Conservation (phyloP, 2,329 filamentous ascomycete genomes). For the Graphiopsis chlorocephala region DNA sequence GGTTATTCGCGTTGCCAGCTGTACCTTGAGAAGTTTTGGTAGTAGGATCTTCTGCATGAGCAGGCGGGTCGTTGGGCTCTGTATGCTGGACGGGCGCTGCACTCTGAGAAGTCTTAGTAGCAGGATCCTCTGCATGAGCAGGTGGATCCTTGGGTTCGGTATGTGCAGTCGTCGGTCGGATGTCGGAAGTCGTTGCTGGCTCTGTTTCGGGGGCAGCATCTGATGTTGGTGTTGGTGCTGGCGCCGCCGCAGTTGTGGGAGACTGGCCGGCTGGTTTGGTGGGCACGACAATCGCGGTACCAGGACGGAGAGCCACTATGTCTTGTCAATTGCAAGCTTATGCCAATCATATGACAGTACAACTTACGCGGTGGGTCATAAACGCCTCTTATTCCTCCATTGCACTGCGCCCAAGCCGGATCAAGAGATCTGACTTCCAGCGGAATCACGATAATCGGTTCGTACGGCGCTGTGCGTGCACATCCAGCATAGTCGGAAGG, state of each 20-base stretch:
- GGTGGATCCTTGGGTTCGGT: not conserved
- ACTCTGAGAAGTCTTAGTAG: not conserved
- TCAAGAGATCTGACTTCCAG: constrained; percentile 18
- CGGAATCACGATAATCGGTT: constrained; percentile 24
- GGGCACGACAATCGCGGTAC: not conserved
- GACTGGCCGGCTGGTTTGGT: not conserved
- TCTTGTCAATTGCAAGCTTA: not conserved
- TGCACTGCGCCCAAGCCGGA: constrained; percentile 22
- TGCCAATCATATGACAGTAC: not conserved
- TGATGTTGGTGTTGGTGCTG: not conserved
- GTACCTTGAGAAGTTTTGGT: not conserved
- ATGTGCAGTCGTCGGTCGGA: not conserved
- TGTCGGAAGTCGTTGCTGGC: not conserved
- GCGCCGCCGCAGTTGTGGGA: not conserved
- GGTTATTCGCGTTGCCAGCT: not conserved
- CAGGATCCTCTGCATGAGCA: not conserved
- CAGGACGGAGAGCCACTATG: not conserved
- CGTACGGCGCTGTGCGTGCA: constrained; percentile 19
- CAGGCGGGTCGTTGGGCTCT: not conserved
- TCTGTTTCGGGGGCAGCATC: not conserved
- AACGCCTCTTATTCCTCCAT: constrained; percentile 20
- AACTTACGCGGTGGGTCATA: constrained; percentile 21
- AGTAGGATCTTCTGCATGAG: not conserved
- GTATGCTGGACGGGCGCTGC: not conserved
- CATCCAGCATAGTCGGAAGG: constrained; percentile 13